These are phyloP conservation scores for Penicillium sp. DNA, from an alignment of 2,329 filamentous ascomycete genomes.

Conservation along the genomic window DNA sequence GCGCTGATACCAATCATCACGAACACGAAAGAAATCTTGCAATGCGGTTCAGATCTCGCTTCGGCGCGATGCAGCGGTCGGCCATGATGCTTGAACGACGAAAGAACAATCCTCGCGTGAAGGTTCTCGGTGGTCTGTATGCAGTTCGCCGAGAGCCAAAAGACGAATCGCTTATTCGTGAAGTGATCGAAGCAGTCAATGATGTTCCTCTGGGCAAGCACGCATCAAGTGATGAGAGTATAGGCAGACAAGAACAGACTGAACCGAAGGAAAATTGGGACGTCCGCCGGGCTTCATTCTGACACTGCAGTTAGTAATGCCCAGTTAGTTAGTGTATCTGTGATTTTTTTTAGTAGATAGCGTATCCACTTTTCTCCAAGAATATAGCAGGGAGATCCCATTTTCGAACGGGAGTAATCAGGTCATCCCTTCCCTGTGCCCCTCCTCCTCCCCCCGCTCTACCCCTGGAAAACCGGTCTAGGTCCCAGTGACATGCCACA, in stretches of 20 bases:
- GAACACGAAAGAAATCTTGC: not conserved
- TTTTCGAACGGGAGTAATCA: no score
- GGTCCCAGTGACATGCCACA: not conserved
- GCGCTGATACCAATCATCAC: not conserved
- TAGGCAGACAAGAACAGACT: not conserved
- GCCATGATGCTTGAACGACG: not conserved
- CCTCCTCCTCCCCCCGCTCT: not conserved
- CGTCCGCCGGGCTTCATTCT: not conserved
- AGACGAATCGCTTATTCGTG: slow-evolving; percentile 7
- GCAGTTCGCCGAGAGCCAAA: not conserved
- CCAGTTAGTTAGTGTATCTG: not conserved
- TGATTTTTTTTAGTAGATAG: not conserved
- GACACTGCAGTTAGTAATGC: not conserved
- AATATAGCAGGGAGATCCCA: not conserved
- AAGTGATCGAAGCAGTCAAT: slow-evolving; percentile 10
- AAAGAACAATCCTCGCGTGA: slow-evolving; percentile 2
- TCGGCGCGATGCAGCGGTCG: not conserved
- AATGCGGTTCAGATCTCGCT: not conserved
- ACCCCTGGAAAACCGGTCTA: not conserved
- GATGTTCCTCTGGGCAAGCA: not conserved
- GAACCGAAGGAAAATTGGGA: not conserved
- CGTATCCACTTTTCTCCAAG: not conserved
- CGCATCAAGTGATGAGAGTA: not conserved
- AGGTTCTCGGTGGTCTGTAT: slow-evolving; percentile 6
- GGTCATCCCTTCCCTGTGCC: no score